Evolutionary conservation across 2,329 filamentous ascomycete species (phyloP).

Genomic region (Aspergillus sp.): DNA sequence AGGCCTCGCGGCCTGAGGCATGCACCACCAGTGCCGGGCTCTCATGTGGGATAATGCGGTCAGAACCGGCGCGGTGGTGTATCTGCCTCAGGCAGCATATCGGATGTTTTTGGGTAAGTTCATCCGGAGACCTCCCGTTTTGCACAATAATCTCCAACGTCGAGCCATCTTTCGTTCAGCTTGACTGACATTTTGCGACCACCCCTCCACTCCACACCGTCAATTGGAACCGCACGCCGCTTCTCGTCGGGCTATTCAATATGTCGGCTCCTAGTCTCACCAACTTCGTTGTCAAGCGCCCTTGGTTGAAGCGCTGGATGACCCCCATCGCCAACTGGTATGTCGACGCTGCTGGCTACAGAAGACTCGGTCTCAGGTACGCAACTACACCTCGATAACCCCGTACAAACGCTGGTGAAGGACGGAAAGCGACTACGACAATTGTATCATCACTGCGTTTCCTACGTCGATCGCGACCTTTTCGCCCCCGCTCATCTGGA

Average conservation of each 20-base stretch:
- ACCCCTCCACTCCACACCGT: constrained; percentile 36
- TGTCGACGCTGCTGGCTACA: constrained; percentile 84
- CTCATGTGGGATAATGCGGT: constrained; percentile 28
- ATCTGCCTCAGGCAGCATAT: constrained; percentile 25
- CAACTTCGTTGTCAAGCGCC: constrained; percentile 78
- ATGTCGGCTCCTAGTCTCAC: constrained; percentile 76
- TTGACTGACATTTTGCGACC: constrained; percentile 32
- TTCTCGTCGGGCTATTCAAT: constrained; percentile 40
- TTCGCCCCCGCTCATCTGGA: constrained; percentile 19
- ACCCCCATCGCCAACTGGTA: constrained; percentile 88
- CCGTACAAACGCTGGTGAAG: constrained; percentile 20
- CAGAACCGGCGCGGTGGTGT: constrained; percentile 5
- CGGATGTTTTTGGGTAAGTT: constrained; percentile 36
- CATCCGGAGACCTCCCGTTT: constrained; percentile 42
- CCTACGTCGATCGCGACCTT: neutral
- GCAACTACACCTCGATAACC: constrained; percentile 30
- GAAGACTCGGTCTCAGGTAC: constrained; percentile 89
- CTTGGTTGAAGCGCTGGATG: constrained; percentile 81
- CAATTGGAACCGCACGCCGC: constrained; percentile 32
- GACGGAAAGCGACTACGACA: neutral
- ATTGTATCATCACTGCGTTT: constrained; percentile 4
- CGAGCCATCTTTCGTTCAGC: constrained; percentile 42
- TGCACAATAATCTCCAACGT: constrained; percentile 48
- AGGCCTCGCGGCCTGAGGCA: constrained; percentile 32
- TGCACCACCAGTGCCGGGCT: neutral